phyloP scores from a whole-genome alignment of 2,329 filamentous ascomycete species.

The Colletotrichum echinochloae region DNA sequence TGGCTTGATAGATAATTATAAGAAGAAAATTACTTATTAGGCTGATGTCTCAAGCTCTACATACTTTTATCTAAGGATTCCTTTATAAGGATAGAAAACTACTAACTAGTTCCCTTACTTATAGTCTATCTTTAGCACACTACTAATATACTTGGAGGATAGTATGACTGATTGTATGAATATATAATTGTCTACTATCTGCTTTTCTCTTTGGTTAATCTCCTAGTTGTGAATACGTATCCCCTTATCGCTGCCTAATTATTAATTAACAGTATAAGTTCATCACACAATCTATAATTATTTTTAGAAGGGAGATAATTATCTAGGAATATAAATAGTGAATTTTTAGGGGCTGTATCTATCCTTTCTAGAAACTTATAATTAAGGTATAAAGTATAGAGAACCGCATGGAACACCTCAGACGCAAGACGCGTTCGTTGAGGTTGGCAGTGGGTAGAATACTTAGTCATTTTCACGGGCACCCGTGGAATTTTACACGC shows the following conservation, averaged over 20 bases:
- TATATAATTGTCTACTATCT: slow-evolving; percentile 8
- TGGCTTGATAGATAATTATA: slow-evolving; percentile 32
- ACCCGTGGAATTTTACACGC: slow-evolving; percentile 2
- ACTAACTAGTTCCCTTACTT: slow-evolving; percentile 26
- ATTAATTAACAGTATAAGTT: slow-evolving; percentile 28
- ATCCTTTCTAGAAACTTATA: not conserved
- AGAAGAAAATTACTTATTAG: slow-evolving; percentile 22
- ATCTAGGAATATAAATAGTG: slow-evolving; percentile 25
- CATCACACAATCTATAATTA: slow-evolving; percentile 17
- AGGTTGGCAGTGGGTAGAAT: not conserved
- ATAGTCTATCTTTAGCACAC: slow-evolving; percentile 34
- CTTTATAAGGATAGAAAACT: slow-evolving; percentile 39
- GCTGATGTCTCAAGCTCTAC: slow-evolving; percentile 28
- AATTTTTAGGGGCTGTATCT: not conserved
- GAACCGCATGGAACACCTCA: not conserved
- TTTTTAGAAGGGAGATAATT: slow-evolving; percentile 34
- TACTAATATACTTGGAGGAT: not conserved
- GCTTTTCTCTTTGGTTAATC: slow-evolving; percentile 26
- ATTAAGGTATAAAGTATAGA: not conserved
- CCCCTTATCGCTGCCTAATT: slow-evolving; percentile 27
- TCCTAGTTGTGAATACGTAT: slow-evolving; percentile 36
- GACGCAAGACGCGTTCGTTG: not conserved
- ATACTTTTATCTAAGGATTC: slow-evolving; percentile 30
- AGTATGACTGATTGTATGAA: slow-evolving; percentile 12
- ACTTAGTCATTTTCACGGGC: not conserved